A percentile compares a stretch with the other conserved stretches of the same genome.
Evolutionary conservation across 495 filamentous ascomycete genomes (phyloP).

Genomic region (Penicillium tannophilum): DNA sequence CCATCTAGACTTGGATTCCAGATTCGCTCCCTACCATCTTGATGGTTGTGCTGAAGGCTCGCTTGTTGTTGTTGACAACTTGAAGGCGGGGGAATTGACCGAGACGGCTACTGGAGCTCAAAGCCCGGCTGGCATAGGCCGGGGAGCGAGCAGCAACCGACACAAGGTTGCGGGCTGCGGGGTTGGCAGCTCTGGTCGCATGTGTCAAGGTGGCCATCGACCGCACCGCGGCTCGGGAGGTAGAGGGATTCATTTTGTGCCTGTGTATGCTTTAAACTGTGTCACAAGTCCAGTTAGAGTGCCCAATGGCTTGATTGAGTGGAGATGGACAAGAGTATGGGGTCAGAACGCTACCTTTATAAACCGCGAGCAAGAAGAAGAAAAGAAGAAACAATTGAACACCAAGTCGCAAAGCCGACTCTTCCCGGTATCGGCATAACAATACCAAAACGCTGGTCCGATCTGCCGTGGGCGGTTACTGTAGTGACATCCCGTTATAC

Average conservation of each 20-base stretch:
- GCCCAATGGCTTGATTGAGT: constrained; percentile 14
- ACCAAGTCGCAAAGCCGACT: constrained; percentile 36
- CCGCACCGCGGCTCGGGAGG: constrained; percentile 50
- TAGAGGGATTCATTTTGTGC: constrained; percentile 29
- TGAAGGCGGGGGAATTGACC: constrained; percentile 48
- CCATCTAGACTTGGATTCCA: not conserved
- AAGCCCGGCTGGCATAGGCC: constrained; percentile 32
- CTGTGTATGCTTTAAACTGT: constrained; percentile 2
- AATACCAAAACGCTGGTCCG: constrained; percentile 8
- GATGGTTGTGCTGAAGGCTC: constrained; percentile 47
- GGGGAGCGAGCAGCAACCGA: constrained; percentile 32
- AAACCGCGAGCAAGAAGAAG: constrained; percentile 13
- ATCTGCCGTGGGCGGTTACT: constrained; percentile 2
- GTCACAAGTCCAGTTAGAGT: constrained; percentile 18
- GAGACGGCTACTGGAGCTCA: constrained; percentile 42
- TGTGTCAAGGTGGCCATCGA: constrained; percentile 46
- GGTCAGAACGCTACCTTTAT: constrained; percentile 17
- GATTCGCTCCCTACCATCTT: constrained; percentile 41
- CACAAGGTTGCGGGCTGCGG: constrained; percentile 40
- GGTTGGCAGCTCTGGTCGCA: constrained; percentile 40
- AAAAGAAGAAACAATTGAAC: constrained; percentile 21
- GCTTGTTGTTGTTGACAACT: constrained; percentile 41
- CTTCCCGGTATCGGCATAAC: constrained; percentile 44
- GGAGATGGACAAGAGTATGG: constrained; percentile 12
- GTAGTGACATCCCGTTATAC: constrained; percentile 14